phyloP scores from a whole-genome alignment of 306 rosid species.

The Styphnolobium japonicum region DNA sequence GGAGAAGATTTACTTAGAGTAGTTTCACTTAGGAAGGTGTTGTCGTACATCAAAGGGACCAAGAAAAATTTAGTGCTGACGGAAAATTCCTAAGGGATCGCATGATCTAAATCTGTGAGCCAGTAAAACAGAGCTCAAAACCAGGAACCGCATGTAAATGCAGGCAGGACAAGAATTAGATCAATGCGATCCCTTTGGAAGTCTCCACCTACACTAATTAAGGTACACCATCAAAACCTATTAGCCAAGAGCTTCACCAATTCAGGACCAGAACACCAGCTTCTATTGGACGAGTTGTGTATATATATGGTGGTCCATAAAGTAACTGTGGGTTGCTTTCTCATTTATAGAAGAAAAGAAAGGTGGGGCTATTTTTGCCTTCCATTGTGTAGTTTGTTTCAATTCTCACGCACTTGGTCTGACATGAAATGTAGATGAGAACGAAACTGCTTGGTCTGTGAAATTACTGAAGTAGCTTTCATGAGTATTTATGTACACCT shows the following conservation, averaged over 20 bases:
- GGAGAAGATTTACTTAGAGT: background rate
- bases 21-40: background rate
- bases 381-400: conserved; percentile 3
- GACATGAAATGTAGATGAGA: conserved; percentile 5
- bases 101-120: conserved; percentile 56
- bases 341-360: conserved; percentile 13
- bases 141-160: background rate
- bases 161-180: conserved; percentile 32
- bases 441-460: background rate
- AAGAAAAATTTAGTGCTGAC: conserved; percentile 32
- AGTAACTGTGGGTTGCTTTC: conserved; percentile 10
- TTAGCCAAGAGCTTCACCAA: background rate
- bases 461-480: conserved; percentile 1
- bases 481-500: background rate
- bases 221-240: background rate
- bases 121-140: background rate
- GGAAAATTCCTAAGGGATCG: conserved; percentile 77
- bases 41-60: background rate
- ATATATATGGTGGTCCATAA: background rate
- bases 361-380: conserved; percentile 23
- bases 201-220: conserved; percentile 67
- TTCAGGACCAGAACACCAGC: background rate
- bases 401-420: conserved; percentile 36
- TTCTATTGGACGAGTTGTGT: background rate
- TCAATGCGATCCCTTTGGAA: conserved; percentile 99